phyloP scores from a whole-genome alignment of 345 rosid genomes.

The Schrenkiella parvula region DNA sequence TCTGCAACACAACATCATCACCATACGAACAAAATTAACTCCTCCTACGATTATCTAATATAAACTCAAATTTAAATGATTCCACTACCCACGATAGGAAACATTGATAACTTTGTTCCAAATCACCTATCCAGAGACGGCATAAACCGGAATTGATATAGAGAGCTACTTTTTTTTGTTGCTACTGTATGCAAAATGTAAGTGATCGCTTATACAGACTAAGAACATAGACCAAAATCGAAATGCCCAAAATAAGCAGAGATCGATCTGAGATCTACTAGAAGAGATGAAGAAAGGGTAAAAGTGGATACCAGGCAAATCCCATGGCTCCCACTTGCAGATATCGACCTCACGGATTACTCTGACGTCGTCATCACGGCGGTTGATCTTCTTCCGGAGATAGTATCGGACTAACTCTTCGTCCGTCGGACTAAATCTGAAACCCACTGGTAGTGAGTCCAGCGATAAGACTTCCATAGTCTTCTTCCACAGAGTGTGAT shows the following conservation, averaged over 20 bases:
- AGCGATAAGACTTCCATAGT: conserved; percentile 47
- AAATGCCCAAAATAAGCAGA: neutral
- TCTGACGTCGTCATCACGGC: conserved; percentile 44
- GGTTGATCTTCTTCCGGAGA: conserved; percentile 71
- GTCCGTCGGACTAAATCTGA: conserved; percentile 90
- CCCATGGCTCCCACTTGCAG: conserved; percentile 95
- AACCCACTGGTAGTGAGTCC: conserved; percentile 74
- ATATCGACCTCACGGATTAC: conserved; percentile 78
- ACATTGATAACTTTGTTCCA: neutral
- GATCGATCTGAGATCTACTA: neutral
- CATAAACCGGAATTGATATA: neutral
- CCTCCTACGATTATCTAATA: neutral
- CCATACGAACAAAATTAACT: neutral
- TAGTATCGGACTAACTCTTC: conserved; percentile 67
- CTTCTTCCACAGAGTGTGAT: conserved; percentile 1
- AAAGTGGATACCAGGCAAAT: conserved; percentile 63
- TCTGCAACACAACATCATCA: conserved; percentile 34
- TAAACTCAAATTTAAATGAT: neutral
- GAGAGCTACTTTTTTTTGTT: neutral
- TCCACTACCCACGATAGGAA: neutral
- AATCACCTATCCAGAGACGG: neutral
- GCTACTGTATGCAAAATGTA: too few relatives aligned
- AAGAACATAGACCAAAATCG: neutral
- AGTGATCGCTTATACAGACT: neutral
- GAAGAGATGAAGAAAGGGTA: neutral